These are phyloP conservation scores for Limnomonas spitsbergensis DNA, from an alignment of 139 green algal genomes.

Conservation along the genomic window DNA sequence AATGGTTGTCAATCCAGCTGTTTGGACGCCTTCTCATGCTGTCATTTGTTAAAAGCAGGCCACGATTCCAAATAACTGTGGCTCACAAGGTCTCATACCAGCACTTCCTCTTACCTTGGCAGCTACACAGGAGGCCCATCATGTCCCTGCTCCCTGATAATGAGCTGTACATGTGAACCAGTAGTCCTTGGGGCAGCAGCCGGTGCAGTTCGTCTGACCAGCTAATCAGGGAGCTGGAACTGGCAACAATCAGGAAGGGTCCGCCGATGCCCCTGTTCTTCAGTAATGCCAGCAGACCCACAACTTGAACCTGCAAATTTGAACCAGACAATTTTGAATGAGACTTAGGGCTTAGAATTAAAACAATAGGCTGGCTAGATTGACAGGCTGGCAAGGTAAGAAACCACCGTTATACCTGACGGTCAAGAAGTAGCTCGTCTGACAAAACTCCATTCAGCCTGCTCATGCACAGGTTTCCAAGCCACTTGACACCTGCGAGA, in stretches of 20 bases:
- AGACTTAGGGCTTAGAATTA: neutral
- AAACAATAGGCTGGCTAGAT: neutral
- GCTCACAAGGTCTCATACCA: too few relatives aligned
- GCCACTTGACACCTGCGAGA: constrained; percentile 6
- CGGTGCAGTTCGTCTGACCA: neutral
- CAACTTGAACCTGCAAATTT: neutral
- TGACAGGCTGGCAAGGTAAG: neutral
- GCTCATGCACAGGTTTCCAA: neutral
- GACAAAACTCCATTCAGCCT: neutral
- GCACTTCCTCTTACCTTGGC: constrained; percentile 3
- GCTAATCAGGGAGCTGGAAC: neutral
- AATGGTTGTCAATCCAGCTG: neutral
- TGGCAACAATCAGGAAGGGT: neutral
- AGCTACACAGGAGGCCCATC: neutral
- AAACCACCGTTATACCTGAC: constrained; percentile 2
- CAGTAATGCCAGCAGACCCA: neutral
- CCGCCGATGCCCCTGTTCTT: neutral
- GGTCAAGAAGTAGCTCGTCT: neutral
- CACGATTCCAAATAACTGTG: too few relatives aligned
- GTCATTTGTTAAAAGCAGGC: neutral
- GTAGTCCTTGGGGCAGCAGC: neutral
- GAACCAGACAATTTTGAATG: neutral
- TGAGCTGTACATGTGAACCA: neutral
- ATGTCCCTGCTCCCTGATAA: neutral
- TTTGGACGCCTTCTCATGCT: neutral